Conservation (phyloP, 1,284 basidiomycete genomes). For the Ustilago trichophora region DNA sequence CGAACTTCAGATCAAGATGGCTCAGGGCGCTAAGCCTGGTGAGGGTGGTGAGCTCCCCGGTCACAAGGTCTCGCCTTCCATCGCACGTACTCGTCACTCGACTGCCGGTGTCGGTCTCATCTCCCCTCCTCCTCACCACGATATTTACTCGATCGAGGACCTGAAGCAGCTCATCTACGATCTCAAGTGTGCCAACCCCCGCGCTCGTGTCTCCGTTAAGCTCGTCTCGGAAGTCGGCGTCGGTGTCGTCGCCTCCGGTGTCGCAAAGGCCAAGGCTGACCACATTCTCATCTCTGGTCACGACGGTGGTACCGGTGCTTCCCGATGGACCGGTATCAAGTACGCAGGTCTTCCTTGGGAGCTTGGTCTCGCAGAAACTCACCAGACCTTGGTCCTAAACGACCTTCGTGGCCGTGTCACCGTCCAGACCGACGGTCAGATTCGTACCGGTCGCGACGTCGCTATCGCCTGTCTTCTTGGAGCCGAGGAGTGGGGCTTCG, state of each 20-base stretch:
- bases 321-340: conserved; percentile 64
- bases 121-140: conserved; percentile 62
- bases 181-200: conserved; percentile 64
- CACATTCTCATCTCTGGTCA: conserved; percentile 64
- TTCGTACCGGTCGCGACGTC: conserved; percentile 59
- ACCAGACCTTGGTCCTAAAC: conserved; percentile 64
- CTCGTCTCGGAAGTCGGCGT: conserved; percentile 64
- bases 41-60: conserved; percentile 65
- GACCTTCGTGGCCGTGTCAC: conserved; percentile 62
- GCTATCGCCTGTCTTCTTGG: conserved; percentile 63
- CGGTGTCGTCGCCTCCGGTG: conserved; percentile 63
- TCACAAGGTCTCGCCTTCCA: conserved; percentile 64
- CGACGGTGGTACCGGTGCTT: conserved; percentile 64
- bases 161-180: conserved; percentile 65
- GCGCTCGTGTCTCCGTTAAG: conserved; percentile 61
- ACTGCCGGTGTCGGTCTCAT: conserved; percentile 64
- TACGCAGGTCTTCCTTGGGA: conserved; percentile 65
- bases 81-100: conserved; percentile 63
- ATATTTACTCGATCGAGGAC: conserved; percentile 66
- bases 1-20: conserved; percentile 66
- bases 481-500: conserved; percentile 62
- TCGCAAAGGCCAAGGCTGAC: conserved; percentile 65
- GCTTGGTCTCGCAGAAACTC: conserved; percentile 63
- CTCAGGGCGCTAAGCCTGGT: conserved; percentile 65
- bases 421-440: conserved; percentile 62